Conservation (phyloP, 768 basidiomycete genomes). For the Chalciporus piperatus region DNA sequence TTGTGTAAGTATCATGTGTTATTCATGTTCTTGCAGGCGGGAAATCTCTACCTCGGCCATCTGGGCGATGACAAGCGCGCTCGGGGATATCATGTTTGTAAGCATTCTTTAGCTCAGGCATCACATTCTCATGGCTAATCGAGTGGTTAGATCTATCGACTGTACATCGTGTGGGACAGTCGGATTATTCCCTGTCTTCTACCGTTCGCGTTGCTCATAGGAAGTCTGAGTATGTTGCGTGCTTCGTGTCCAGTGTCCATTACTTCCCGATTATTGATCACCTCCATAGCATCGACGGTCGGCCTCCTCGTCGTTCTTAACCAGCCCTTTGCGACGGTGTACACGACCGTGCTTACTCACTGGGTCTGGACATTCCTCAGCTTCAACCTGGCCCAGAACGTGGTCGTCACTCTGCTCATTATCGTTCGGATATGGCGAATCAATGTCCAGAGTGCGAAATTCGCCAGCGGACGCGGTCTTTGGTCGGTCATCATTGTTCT, state of each 20-base stretch:
- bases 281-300: neutral
- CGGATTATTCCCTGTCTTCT: constrained; percentile 1
- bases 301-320: neutral
- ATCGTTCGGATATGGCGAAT: constrained; percentile 7
- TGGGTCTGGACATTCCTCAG: constrained; percentile 8
- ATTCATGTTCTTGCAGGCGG: neutral
- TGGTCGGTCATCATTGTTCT: constrained; percentile 3
- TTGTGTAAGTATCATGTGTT: neutral
- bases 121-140: neutral
- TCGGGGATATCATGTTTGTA: constrained; percentile 7
- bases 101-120: neutral
- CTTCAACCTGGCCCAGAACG: constrained; percentile 7
- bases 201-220: constrained; percentile 1
- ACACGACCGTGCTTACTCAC: neutral
- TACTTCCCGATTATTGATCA: neutral
- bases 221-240: neutral
- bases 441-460: neutral
- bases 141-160: constrained; percentile 6
- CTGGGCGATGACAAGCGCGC: constrained; percentile 3
- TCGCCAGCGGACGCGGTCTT: neutral
- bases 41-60: constrained; percentile 5
- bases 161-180: constrained; percentile 7
- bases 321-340: neutral
- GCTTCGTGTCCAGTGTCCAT: too few species aligned
- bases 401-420: constrained; percentile 7